Base-by-base conservation (phyloP, 2,329 filamentous ascomycete species). In the Xylaria hypoxylon region DNA sequence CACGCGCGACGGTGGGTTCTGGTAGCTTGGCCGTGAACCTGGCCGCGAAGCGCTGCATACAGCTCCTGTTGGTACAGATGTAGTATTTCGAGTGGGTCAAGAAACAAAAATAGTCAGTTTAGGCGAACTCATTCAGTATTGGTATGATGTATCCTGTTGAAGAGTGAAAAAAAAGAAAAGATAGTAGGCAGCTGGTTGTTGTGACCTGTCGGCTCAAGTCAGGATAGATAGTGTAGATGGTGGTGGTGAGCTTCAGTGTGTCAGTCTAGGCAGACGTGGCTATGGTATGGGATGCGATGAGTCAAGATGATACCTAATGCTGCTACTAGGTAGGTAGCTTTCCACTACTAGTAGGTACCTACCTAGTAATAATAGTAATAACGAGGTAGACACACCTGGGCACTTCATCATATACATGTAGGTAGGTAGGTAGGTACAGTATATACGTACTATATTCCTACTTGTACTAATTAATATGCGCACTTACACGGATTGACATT, bases 1-100 rank as follows among this genome's bases (percentile, higher is more conserved):
- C 62, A 70, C 59, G 64, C 64, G 64, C 61, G 57, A 22, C 48
- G 50, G 64, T 68, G 67, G 64, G 51, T 55, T 68, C 31, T 35
- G 31, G 58, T 42, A 57, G 55, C 65, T 64, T 55, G 61, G 61
- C 50, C n/a, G 55, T 64, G 59, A 62, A 51, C n/a, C 35, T 31
- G 56, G 50, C 59, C 59, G 24, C 45, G 15, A 40, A n/a, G 28
- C 33, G 57, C 42, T 62, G 26, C 44, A 45, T 62, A 33, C 40
- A 28, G 17, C 45, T 28, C 19, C n/a, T 35, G 26, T 31, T 52
- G n/a, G 31, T 47, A 59, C 28, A 11, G 19, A 61, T 31, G 42
- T 53, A n/a, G 40, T 28, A 38, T 38, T 26, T 17, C n/a, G 42
- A 40, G 51, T 62, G 58, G 63, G 45, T 11, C 52, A 48, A 15